phyloP scores from a whole-genome alignment of 78 protist genomes.

The Monocercomonoides exilis region DNA sequence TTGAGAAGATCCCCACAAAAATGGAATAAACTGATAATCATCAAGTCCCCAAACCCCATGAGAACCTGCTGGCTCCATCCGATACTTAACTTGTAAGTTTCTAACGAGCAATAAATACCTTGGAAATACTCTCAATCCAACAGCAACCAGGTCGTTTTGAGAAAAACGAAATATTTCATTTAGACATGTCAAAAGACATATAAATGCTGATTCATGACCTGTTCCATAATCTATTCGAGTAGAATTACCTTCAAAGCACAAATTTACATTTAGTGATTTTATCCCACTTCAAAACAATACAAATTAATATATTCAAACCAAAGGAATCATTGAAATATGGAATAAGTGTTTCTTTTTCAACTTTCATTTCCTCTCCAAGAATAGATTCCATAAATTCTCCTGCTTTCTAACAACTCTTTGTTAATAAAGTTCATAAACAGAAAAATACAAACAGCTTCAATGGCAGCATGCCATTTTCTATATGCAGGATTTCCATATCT shows the following conservation, averaged over 20 bases:
- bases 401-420: background rate
- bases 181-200: constrained; percentile 2
- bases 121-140: constrained; percentile 1
- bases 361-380: background rate
- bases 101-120: background rate
- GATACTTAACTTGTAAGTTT: background rate
- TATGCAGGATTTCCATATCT: background rate
- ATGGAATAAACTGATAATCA: constrained; percentile 25
- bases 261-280: background rate
- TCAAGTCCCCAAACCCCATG: constrained; percentile 27
- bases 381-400: background rate
- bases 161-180: background rate
- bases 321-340: background rate
- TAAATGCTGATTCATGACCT: constrained; percentile 39
- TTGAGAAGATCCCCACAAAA: constrained; percentile 20
- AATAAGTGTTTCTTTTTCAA: background rate
- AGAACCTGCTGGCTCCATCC: constrained; percentile 20
- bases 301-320: no score
- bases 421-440: background rate
- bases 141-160: background rate
- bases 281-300: no score
- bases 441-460: background rate
- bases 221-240: constrained; percentile 47
- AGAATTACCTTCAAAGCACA: background rate
- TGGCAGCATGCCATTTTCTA: background rate